Base-by-base conservation (phyloP, 179 eudicot species). In the Patellifolia procumbens region DNA sequence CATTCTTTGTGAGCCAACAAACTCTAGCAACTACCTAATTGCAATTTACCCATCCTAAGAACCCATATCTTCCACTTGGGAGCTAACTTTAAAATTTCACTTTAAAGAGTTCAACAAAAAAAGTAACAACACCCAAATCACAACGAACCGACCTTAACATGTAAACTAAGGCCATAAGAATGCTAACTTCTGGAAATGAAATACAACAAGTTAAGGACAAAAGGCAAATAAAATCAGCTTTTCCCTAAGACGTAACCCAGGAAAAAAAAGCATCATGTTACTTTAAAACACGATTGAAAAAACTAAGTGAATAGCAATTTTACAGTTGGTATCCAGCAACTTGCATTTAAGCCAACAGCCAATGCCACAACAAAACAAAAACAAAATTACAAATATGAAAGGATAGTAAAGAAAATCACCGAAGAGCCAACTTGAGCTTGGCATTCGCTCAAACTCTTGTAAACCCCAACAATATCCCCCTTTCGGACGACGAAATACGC, bases 391-490 rank as follows among this genome's bases (percentile, higher is more conserved):
- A 1, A 3, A 22, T 62, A 59, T 34, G 60, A 78, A 69, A 26
- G 28, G 32, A 7, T 20, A 35, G 16, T 55, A 35, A 79, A 29
- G 59, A 73, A 39, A 17, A 46, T 78, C 81, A 94, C 98, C 88
- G 96, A 91, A 68, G 88, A 76, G 79, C 96, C 89, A 83, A 88
- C 92, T 92, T 92, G 97, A 84, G 91, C 86, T 80, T 91, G 97
- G 68, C 94, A 91, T 55, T 92, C 98, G 80, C 85, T 89, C 63
- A 94, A 85, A 83, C 58, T 92, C 82, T 86, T 91, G 81, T 88
- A 92, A 68, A 92, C 90, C 58, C 97, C 97, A 77, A 92, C 88
- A 70, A 94, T 20, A 81, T 94, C 97, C 39, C 98, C 98, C 74
- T 94, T 94, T 46, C 97, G 80, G 37, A 92, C 96, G 32, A 92